Evolutionary conservation across 2,329 filamentous ascomycete genomes (phyloP).

Genomic region (Claviceps spartinae): DNA sequence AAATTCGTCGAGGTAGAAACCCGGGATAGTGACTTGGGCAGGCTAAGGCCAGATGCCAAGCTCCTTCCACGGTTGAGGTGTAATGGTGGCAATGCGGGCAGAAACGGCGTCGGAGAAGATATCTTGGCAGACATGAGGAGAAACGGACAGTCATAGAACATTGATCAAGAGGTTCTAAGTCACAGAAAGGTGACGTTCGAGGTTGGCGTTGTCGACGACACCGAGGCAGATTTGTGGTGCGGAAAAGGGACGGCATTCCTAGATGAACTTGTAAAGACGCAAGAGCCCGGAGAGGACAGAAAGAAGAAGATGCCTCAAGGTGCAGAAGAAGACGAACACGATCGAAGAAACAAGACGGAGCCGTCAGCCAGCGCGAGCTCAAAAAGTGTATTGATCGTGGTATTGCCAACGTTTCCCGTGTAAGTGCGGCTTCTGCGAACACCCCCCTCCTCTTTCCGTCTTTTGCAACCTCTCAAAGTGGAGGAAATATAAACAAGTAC

Average conservation of each 20-base stretch:
- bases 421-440: constrained; percentile 5
- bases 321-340: background rate
- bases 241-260: background rate
- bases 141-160: background rate
- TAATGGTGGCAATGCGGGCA: constrained; percentile 10
- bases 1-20: constrained; percentile 9
- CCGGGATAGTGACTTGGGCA: constrained; percentile 13
- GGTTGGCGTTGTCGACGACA: constrained; percentile 6
- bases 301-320: too few relatives aligned
- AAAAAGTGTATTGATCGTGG: constrained; percentile 1
- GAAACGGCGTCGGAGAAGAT: constrained; percentile 10
- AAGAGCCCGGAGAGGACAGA: background rate
- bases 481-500: constrained; percentile 1
- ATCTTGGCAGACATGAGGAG: constrained; percentile 18
- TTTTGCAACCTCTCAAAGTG: background rate
- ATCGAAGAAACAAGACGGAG: constrained; percentile 1
- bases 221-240: background rate
- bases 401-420: background rate
- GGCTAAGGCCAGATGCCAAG: constrained; percentile 8
- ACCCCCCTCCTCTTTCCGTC: constrained; percentile 3
- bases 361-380: background rate
- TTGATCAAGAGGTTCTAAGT: background rate
- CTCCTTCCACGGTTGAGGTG: constrained; percentile 10
- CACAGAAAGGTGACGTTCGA: constrained; percentile 1
- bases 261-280: background rate